A percentile compares a stretch with the other conserved stretches of the same genome.
Evolutionary conservation across 1,139 yeast genomes (phyloP).

Genomic region (Kurtzmaniella natalensis): DNA sequence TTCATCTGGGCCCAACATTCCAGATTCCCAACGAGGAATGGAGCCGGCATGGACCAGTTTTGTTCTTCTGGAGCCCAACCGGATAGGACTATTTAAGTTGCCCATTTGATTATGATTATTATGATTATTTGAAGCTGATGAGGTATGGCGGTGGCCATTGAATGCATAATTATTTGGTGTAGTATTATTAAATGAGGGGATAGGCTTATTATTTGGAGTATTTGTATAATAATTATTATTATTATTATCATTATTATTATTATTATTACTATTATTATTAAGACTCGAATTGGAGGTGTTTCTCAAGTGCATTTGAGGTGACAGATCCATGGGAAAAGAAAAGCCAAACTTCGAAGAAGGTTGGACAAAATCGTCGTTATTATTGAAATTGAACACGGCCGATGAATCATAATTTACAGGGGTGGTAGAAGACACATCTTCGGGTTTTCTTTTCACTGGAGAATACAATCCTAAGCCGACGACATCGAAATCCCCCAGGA

Average conservation of each 20-base stretch:
- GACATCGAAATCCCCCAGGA: constrained; percentile 67
- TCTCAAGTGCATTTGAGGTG: constrained; percentile 11
- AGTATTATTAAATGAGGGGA: not conserved
- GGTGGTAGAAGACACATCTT: constrained; percentile 10
- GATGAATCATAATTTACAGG: constrained; percentile 15
- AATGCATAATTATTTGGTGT: constrained; percentile 2
- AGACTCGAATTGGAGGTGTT: constrained; percentile 10
- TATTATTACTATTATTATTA: not conserved
- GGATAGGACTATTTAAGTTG: constrained; percentile 35
- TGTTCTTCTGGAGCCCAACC: constrained; percentile 20
- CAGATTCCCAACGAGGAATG: constrained; percentile 6
- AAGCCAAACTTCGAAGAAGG: constrained; percentile 18
- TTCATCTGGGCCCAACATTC: not conserved
- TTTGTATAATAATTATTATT: not conserved
- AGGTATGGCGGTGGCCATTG: constrained; percentile 9
- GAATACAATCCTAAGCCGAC: constrained; percentile 38
- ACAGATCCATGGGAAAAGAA: constrained; percentile 29
- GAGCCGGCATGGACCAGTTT: constrained; percentile 16
- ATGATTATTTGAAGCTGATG: constrained; percentile 9
- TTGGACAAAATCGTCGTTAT: constrained; percentile 32
- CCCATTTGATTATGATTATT: constrained; percentile 6
- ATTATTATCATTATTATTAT: constrained; percentile 1
- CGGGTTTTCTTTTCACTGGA: constrained; percentile 14
- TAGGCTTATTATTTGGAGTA: constrained; percentile 3
- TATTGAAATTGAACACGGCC: constrained; percentile 26